Conservation (phyloP, 2,329 filamentous ascomycete species). For the Trichoderma afroharzianum region DNA sequence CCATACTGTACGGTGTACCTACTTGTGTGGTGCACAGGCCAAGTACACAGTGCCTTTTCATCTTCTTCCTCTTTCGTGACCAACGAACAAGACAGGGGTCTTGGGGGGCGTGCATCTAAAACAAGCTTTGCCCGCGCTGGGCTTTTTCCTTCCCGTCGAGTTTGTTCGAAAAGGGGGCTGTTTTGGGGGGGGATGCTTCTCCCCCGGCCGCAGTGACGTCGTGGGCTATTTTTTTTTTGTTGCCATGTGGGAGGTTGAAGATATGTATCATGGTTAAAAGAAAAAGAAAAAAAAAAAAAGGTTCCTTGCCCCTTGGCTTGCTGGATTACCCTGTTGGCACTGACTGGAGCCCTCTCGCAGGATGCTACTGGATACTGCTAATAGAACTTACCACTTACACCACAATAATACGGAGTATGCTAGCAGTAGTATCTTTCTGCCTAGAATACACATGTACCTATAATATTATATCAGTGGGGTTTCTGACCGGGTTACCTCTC, state of each 20-base stretch:
- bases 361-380: not conserved
- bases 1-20: not conserved
- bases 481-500: not conserved
- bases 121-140: not conserved
- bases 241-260: not conserved
- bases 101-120: not conserved
- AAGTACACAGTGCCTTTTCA: not conserved
- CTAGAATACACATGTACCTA: not conserved
- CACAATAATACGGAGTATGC: not conserved
- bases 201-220: not conserved
- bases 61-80: not conserved
- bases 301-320: not conserved
- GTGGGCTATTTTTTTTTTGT: not conserved
- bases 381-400: not conserved
- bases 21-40: not conserved
- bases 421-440: not conserved
- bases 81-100: not conserved
- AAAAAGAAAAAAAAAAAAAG: not conserved
- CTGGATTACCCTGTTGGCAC: not conserved
- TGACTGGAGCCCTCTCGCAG: not conserved
- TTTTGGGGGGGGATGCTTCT: not conserved
- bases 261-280: not conserved
- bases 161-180: not conserved
- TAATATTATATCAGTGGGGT: not conserved
- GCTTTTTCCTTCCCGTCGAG: not conserved